Conservation (phyloP, 1,284 basidiomycete genomes). For the Coriolopsis trogii region DNA sequence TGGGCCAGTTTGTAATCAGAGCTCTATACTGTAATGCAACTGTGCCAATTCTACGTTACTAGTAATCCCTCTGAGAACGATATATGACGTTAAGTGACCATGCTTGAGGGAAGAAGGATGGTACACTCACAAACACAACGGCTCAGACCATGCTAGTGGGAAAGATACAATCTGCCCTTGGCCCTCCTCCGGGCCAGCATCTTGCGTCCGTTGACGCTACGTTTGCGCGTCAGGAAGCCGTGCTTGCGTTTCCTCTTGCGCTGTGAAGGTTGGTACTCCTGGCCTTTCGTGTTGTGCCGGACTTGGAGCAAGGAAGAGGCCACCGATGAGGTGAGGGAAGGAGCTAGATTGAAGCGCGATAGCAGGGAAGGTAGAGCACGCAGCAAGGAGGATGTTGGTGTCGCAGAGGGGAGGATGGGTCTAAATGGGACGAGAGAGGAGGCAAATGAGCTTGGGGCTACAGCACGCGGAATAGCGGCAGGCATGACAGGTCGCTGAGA, state of each 20-base stretch:
- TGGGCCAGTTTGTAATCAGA: too few relatives aligned
- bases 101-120: not conserved
- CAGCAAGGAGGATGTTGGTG: constrained; percentile 12
- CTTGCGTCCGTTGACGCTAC: constrained; percentile 64
- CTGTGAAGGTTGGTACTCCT: constrained; percentile 89
- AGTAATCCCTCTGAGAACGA: too few relatives aligned
- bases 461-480: constrained; percentile 12
- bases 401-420: constrained; percentile 15
- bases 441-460: constrained; percentile 13
- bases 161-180: constrained; percentile 44
- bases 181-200: constrained; percentile 43
- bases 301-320: constrained; percentile 41
- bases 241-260: constrained; percentile 87
- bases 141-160: constrained; percentile 34
- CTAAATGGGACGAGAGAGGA: constrained; percentile 15
- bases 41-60: too few relatives aligned
- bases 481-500: constrained; percentile 23
- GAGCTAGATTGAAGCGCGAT: constrained; percentile 14
- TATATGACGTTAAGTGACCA: not conserved
- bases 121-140: not conserved
- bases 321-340: constrained; percentile 10
- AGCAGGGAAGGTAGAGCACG: constrained; percentile 10
- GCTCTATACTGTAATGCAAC: too few relatives aligned
- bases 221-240: constrained; percentile 79
- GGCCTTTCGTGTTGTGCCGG: constrained; percentile 57